A percentile compares a stretch with the other conserved stretches of the same genome.
Conservation (phyloP, 176 grass and related monocot species). For the Tuctoria greenei region DNA sequence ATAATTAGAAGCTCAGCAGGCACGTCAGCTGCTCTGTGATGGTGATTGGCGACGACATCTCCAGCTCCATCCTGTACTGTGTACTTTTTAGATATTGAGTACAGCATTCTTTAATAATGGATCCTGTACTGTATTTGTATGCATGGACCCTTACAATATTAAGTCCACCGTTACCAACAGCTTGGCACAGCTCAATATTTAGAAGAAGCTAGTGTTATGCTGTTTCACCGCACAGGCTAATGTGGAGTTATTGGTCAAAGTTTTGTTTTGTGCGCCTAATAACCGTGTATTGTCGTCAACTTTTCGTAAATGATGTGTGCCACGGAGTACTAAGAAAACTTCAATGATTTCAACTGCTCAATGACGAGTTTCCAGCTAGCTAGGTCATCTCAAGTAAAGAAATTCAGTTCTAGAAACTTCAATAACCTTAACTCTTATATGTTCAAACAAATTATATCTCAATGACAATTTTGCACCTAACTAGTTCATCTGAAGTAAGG, state of each 20-base stretch:
- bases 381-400: too few species aligned
- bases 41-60: constrained; percentile 9
- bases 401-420: too few species aligned
- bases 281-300: neutral
- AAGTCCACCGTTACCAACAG: constrained; percentile 6
- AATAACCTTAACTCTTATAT: too few species aligned
- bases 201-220: neutral
- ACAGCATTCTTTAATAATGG: too few species aligned
- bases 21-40: too few species aligned
- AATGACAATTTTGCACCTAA: too few species aligned
- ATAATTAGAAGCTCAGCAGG: neutral
- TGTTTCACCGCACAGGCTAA: neutral
- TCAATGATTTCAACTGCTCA: too few species aligned
- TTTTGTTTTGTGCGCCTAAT: neutral
- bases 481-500: too few species aligned
- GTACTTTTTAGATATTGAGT: too few species aligned
- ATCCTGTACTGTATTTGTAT: too few species aligned
- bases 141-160: constrained; percentile 14
- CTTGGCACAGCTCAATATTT: constrained; percentile 8
- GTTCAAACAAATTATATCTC: too few species aligned
- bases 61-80: neutral
- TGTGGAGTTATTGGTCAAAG: neutral
- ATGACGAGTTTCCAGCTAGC: too few species aligned
- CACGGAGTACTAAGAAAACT: neutral
- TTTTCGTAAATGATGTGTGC: neutral